These are phyloP conservation scores for Aspergillus uvarum DNA, from an alignment of 2,329 filamentous ascomycete species.

Conservation along the genomic window DNA sequence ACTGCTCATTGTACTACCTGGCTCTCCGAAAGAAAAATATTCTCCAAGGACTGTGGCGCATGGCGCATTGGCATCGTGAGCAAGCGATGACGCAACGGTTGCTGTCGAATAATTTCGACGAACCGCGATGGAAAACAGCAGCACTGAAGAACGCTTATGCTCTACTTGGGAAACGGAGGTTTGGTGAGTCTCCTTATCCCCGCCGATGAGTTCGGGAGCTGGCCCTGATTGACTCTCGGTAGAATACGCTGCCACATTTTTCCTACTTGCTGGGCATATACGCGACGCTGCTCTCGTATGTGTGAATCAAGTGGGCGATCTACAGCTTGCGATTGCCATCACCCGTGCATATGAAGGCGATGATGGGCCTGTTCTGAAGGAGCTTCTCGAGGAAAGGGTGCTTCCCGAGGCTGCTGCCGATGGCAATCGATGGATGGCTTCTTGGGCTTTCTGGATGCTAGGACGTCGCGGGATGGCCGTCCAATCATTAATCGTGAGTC, in stretches of 20 bases:
- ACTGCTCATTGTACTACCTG: constrained; percentile 89
- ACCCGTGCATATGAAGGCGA: constrained; percentile 87
- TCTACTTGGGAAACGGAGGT: constrained; percentile 82
- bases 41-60: constrained; percentile 88
- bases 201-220: neutral
- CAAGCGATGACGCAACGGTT: constrained; percentile 77
- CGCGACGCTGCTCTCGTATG: constrained; percentile 85
- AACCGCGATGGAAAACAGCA: constrained; percentile 81
- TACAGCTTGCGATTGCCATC: constrained; percentile 86
- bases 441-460: constrained; percentile 94
- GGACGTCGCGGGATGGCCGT: constrained; percentile 80
- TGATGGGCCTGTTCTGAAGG: constrained; percentile 68
- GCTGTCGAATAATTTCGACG: constrained; percentile 85
- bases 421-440: constrained; percentile 89
- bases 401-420: constrained; percentile 73
- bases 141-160: constrained; percentile 97
- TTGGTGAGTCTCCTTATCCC: constrained; percentile 56
- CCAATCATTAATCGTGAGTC: constrained; percentile 71
- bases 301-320: constrained; percentile 79
- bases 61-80: constrained; percentile 86
- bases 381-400: constrained; percentile 76
- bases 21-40: constrained; percentile 89
- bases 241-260: constrained; percentile 96
- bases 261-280: constrained; percentile 81
- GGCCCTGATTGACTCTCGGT: constrained; percentile 6